Evolutionary conservation across 306 rosid species (phyloP).

Genomic region (Pyrus communis): DNA sequence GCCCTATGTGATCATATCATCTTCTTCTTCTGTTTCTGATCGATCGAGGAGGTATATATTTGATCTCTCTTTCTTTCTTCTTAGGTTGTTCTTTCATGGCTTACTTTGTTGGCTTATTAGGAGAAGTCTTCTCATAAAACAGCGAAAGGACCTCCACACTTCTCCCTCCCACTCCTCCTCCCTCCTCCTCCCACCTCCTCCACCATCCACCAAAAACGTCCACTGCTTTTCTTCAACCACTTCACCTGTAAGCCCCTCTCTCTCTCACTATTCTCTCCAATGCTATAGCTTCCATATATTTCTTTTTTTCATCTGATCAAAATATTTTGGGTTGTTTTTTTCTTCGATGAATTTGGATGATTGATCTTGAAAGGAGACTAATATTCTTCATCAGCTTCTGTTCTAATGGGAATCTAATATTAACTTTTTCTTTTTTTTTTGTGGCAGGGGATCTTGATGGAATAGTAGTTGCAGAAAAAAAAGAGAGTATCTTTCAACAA

Average conservation of each 20-base stretch:
- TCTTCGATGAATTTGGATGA: neutral
- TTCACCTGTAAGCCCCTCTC: constrained; percentile 12
- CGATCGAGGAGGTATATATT: constrained; percentile 22
- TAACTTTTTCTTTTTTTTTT: neutral
- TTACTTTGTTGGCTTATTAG: constrained; percentile 37
- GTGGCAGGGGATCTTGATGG: neutral
- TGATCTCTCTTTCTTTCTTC: constrained; percentile 46
- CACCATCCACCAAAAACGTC: constrained; percentile 11
- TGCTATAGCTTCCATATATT: neutral
- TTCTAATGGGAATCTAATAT: neutral
- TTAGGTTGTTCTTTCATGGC: constrained; percentile 47
- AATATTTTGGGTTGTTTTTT: too few species aligned
- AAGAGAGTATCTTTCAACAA: neutral
- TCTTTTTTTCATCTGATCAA: neutral
- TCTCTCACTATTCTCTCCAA: neutral
- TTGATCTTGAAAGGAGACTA: neutral
- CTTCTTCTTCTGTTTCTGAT: constrained; percentile 45
- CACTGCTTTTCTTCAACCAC: neutral
- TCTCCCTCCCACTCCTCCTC: constrained; percentile 7
- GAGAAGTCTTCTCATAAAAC: constrained; percentile 24
- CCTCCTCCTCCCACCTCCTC: neutral
- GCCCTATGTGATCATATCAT: constrained; percentile 34
- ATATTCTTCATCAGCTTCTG: neutral
- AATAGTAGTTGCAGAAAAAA: neutral
- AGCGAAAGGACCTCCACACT: constrained; percentile 17